A percentile compares a stretch with the other conserved stretches of the same genome.
Evolutionary conservation across 805 yeast species (phyloP).

Genomic region (Naumovozyma dairenensis): DNA sequence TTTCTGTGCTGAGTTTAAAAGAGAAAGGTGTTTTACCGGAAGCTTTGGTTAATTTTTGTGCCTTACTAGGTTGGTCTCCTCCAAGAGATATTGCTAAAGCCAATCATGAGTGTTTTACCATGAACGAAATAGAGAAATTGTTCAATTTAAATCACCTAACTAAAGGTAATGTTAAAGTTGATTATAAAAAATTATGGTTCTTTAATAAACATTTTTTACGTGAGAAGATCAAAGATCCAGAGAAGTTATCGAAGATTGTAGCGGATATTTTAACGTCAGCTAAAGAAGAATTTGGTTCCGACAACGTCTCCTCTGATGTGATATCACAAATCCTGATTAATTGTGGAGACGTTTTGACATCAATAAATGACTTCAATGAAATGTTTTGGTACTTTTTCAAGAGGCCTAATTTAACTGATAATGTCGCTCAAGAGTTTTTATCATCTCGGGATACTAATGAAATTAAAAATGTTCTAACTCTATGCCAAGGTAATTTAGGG

Average conservation of each 20-base stretch:
- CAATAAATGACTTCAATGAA: conserved; percentile 42
- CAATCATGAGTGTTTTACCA: conserved; percentile 40
- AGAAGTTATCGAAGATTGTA: conserved; percentile 30
- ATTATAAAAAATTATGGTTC: conserved; percentile 58
- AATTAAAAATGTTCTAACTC: conserved; percentile 10
- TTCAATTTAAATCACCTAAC: conserved; percentile 71
- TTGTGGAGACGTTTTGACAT: conserved; percentile 42
- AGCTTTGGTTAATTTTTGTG: conserved; percentile 78
- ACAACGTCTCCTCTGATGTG: conserved; percentile 19
- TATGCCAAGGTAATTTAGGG: conserved; percentile 6
- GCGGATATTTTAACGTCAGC: conserved; percentile 22
- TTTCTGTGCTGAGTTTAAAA: conserved; percentile 52
- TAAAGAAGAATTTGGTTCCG: conserved; percentile 7
- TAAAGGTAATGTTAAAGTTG: conserved; percentile 89
- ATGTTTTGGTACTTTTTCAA: conserved; percentile 42
- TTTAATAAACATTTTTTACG: conserved; percentile 68
- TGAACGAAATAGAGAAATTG: conserved; percentile 40
- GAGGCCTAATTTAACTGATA: conserved; percentile 20
- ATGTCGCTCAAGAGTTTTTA: conserved; percentile 24
- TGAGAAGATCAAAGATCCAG: conserved; percentile 33
- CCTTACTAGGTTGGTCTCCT: conserved; percentile 93
- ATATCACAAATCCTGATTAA: conserved; percentile 33
- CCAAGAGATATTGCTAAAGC: conserved; percentile 43
- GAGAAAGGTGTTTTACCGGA: conserved; percentile 69
- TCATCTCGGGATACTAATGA: conserved; percentile 8